A percentile compares a stretch with the other conserved stretches of the same genome.
Evolutionary conservation across 2,329 filamentous ascomycete genomes (phyloP).

Genomic region (Nothophaeocryptopus gaeumannii): DNA sequence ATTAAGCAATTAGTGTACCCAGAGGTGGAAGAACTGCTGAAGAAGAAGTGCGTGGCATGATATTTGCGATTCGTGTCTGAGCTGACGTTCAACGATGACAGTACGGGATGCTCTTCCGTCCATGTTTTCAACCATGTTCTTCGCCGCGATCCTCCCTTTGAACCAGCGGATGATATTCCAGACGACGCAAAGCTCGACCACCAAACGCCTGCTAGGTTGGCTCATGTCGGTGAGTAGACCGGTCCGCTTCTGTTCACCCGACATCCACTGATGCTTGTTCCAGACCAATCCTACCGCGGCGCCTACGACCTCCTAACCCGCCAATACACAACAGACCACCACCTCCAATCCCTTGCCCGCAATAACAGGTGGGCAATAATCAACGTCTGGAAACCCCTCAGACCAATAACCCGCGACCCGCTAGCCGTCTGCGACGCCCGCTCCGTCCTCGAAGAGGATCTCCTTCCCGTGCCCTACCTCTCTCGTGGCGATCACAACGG

Average conservation of each 20-base stretch:
- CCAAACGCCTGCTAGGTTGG: slow-evolving; percentile 1
- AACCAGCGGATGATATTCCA: slow-evolving; percentile 3
- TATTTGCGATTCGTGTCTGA: too few relatives aligned
- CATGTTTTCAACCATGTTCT: slow-evolving; percentile 1
- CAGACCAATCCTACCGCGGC: too few relatives aligned
- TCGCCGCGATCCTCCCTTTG: slow-evolving; percentile 2
- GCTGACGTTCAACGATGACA: background rate
- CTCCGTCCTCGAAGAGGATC: slow-evolving; percentile 9
- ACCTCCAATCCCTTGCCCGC: too few relatives aligned
- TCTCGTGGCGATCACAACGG: background rate
- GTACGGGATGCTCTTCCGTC: slow-evolving; percentile 6
- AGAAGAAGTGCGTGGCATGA: slow-evolving; percentile 2
- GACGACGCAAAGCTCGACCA: background rate
- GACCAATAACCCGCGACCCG: slow-evolving; percentile 13
- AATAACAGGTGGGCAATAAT: slow-evolving; percentile 8
- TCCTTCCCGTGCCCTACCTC: background rate
- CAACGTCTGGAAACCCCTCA: slow-evolving; percentile 22
- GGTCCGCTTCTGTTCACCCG: too few relatives aligned
- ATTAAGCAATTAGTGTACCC: background rate
- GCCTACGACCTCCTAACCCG: too few relatives aligned
- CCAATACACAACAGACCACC: too few relatives aligned
- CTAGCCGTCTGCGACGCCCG: slow-evolving; percentile 16
- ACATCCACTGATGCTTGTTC: background rate
- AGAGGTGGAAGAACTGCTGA: slow-evolving; percentile 9
- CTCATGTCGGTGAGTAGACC: slow-evolving; percentile 3